These are phyloP conservation scores for Cystobasidium onofrii DNA, from an alignment of 768 basidiomycete genomes.

Conservation along the genomic window DNA sequence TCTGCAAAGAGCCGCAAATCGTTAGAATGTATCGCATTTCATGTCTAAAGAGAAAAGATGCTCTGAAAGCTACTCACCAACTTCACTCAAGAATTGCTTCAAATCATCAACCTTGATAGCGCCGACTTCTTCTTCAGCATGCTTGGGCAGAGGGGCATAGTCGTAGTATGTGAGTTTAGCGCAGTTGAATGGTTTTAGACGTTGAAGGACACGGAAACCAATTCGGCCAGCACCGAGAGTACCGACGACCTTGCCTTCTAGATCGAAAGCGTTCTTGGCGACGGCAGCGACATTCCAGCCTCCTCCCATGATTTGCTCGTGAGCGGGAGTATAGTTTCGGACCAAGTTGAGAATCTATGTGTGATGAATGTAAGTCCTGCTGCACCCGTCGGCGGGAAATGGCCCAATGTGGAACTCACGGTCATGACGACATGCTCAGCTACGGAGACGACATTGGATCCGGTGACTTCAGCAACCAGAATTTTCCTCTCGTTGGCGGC, in stretches of 20 bases:
- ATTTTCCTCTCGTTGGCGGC: constrained; percentile 71
- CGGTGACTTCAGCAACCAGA: constrained; percentile 73
- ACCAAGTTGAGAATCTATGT: constrained; percentile 74
- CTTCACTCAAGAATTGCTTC: constrained; percentile 54
- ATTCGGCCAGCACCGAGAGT: constrained; percentile 65
- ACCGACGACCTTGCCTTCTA: constrained; percentile 84
- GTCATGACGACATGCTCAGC: constrained; percentile 68
- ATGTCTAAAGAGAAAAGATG: no score
- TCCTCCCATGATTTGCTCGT: constrained; percentile 72
- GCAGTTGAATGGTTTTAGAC: constrained; percentile 71
- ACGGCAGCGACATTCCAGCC: constrained; percentile 55
- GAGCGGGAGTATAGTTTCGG: constrained; percentile 78
- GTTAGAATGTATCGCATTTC: no score
- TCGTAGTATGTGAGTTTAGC: constrained; percentile 76
- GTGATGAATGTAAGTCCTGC: no score
- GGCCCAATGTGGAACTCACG: not conserved
- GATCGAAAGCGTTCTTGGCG: constrained; percentile 67
- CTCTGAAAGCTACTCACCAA: constrained; percentile 34
- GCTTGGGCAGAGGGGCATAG: constrained; percentile 45
- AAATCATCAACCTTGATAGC: constrained; percentile 71
- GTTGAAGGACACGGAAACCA: constrained; percentile 61
- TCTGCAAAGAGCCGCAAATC: not conserved
- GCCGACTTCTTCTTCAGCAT: constrained; percentile 59
- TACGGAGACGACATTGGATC: constrained; percentile 82
- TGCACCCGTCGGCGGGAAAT: no score